Conservation (phyloP, 805 yeast species). For the Saturnispora besseyi region DNA sequence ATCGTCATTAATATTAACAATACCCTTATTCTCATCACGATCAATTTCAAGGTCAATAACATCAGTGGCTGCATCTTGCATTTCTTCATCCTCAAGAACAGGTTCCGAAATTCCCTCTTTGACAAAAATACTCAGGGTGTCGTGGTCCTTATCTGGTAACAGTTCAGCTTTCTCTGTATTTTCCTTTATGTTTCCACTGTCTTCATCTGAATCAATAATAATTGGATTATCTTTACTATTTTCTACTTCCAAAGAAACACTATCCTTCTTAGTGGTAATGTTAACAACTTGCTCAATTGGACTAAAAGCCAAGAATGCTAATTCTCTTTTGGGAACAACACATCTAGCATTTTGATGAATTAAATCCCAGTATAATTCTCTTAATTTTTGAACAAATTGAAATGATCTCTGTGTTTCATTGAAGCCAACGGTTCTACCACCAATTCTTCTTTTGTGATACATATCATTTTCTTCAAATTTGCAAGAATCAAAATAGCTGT, state of each 20-base stretch:
- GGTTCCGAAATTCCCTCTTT: neutral
- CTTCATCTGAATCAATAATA: neutral
- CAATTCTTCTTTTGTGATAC: constrained; percentile 55
- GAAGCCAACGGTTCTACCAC: constrained; percentile 77
- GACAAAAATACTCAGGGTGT: constrained; percentile 20
- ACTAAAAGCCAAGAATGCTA: constrained; percentile 81
- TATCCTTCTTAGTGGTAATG: constrained; percentile 34
- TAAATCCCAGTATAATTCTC: constrained; percentile 62
- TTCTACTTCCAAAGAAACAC: constrained; percentile 6
- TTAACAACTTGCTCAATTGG: constrained; percentile 57
- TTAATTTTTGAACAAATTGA: constrained; percentile 68
- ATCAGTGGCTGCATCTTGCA: neutral
- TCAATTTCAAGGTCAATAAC: neutral
- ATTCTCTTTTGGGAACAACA: constrained; percentile 72
- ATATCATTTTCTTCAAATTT: constrained; percentile 26
- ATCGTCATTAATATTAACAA: neutral
- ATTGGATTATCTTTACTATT: neutral
- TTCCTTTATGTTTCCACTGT: constrained; percentile 8
- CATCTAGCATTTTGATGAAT: constrained; percentile 52
- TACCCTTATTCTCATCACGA: neutral
- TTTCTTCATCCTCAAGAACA: neutral
- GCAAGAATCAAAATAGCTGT: constrained; percentile 26
- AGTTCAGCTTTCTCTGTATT: constrained; percentile 10
- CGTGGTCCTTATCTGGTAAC: too few relatives aligned
- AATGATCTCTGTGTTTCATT: constrained; percentile 73